Evolutionary conservation across 2,329 filamentous ascomycete genomes (phyloP), one percentile per base, ranked within the genome.

Genomic region (Claviceps monticola): DNA sequence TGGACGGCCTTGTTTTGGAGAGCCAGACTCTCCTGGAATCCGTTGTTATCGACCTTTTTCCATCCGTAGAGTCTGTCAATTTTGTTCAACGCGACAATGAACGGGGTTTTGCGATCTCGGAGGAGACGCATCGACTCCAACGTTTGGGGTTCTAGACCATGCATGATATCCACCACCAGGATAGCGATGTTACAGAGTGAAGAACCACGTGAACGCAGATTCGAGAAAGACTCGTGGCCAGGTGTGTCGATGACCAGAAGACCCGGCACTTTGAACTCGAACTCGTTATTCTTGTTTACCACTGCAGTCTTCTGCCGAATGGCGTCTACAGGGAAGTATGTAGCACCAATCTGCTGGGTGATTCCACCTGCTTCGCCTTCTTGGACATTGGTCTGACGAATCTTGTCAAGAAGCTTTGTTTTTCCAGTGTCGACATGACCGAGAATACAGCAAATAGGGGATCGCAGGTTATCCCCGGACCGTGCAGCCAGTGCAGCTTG

Each of bases 401-500:
- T 88, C 75, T 98, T 98, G 76, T 98, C 93, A 53, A 98, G 79
- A 56, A 98, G 76, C 74, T 97, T 98, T n/a, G 93, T 98, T 75
- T 98, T 98, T 68, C 93, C 93, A 46, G 94, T 98, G 83, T 98
- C 93, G 80, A 98, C 93, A 80, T 98, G 93, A 63, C 93, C 93
- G 57, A 98, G 82, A 79, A 98, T 98, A 84, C 91, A 97, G 78
- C 93, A 97, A 71, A 98, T 98, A 50, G 93, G 93, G 42, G 93
- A 97, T 53, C 93, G 88, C 52, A 98, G 80, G 69, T 98, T 84
- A 66, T 98, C 90, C 70, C 87, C 89, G 21, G 91, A 97, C 55
- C 89, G 81, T 48, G 91, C 90, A 45, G 88, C 90, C 64, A 96
- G 70, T 17, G 93, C 93, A 56, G 89, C 91, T 68, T 96, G 88